phyloP scores from a whole-genome alignment of 75 land plant genomes.

The Sequoiadendron giganteum region DNA sequence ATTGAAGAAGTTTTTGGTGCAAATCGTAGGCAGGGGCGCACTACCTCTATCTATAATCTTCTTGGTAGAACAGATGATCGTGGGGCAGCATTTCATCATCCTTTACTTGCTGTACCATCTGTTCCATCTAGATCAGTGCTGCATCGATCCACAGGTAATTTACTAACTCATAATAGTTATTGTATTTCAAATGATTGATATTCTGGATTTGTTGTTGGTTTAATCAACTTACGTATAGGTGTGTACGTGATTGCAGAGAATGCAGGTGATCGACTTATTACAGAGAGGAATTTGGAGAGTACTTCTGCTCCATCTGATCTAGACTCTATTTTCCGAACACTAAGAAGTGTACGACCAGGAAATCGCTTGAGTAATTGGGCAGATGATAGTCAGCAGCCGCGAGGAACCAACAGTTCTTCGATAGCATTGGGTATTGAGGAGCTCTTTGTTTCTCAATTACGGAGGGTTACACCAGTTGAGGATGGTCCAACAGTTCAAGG shows the following conservation, averaged over 20 bases:
- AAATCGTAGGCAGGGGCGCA: constrained; percentile 64
- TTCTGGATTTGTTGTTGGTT: not conserved
- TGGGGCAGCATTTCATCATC: constrained; percentile 73
- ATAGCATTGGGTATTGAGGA: constrained; percentile 89
- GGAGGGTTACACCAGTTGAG: constrained; percentile 44
- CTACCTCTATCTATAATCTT: constrained; percentile 70
- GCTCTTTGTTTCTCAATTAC: constrained; percentile 69
- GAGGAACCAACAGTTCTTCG: constrained; percentile 58
- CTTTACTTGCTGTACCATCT: constrained; percentile 73
- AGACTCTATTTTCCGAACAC: constrained; percentile 60
- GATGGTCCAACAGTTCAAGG: constrained; percentile 35
- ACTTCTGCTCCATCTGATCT: constrained; percentile 32
- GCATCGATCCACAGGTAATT: constrained; percentile 43
- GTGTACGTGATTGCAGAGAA: constrained; percentile 38
- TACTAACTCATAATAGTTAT: constrained; percentile 7
- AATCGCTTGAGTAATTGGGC: constrained; percentile 74
- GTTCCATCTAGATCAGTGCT: constrained; percentile 27
- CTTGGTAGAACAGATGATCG: constrained; percentile 74
- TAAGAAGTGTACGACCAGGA: constrained; percentile 78
- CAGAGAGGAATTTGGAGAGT: constrained; percentile 49
- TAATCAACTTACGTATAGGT: not conserved
- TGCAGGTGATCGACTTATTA: constrained; percentile 45
- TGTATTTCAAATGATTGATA: not conserved
- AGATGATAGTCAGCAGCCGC: constrained; percentile 72
- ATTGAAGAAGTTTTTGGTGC: constrained; percentile 93